A percentile compares a stretch with the other conserved stretches of the same genome.
Evolutionary conservation across 2,329 filamentous ascomycete species (phyloP).

Genomic region (Phyllosticta capitalensis): DNA sequence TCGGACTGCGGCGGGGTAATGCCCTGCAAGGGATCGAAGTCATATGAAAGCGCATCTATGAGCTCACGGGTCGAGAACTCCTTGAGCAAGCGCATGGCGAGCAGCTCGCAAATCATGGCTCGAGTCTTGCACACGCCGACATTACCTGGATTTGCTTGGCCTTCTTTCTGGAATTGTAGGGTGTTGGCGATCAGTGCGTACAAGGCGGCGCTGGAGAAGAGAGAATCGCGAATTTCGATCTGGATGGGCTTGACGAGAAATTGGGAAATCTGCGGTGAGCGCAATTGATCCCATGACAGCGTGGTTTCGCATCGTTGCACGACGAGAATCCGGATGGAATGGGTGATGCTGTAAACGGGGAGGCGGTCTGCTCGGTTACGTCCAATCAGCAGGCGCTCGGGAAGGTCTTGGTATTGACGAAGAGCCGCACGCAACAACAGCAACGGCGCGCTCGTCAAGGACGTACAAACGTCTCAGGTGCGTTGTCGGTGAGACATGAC

Average conservation of each 20-base stretch:
- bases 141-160: conserved; percentile 70
- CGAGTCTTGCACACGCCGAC: conserved; percentile 75
- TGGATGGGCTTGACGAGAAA: conserved; percentile 94
- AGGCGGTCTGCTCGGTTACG: conserved; percentile 56
- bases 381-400: conserved; percentile 17
- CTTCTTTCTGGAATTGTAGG: conserved; percentile 85
- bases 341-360: conserved; percentile 82
- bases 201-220: conserved; percentile 77
- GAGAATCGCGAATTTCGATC: conserved; percentile 70
- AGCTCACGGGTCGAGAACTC: conserved; percentile 84
- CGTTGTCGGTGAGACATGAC: not conserved
- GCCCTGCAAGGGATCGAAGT: conserved; percentile 87
- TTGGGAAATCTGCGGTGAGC: conserved; percentile 91
- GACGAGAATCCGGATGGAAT: conserved; percentile 78
- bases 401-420: conserved; percentile 4
- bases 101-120: conserved; percentile 79
- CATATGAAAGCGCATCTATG: conserved; percentile 89
- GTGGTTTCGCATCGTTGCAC: conserved; percentile 82
- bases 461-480: not conserved
- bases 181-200: conserved; percentile 92
- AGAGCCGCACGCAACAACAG: not conserved
- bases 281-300: conserved; percentile 85
- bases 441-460: not conserved
- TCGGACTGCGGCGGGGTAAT: conserved; percentile 43
- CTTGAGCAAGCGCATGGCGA: conserved; percentile 81